Percentiles rank a stretch among this genome's conserved stretches.
Conservation (phyloP, 768 basidiomycete species). For the Suillus subalutaceus region DNA sequence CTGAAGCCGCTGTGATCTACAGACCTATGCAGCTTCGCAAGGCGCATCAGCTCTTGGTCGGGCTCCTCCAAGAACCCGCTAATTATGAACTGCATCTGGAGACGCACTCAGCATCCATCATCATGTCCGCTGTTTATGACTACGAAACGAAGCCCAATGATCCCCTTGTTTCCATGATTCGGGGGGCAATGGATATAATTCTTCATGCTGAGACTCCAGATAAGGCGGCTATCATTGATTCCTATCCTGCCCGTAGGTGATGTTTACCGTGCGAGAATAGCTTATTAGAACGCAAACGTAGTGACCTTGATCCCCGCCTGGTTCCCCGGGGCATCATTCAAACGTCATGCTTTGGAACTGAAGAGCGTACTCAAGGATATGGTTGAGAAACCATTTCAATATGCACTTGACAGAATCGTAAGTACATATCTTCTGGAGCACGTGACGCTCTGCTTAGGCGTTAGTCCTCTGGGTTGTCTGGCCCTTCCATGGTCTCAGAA, state of each 20-base stretch:
- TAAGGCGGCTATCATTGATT: slow-evolving; percentile 13
- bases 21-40: slow-evolving; percentile 30
- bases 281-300: slow-evolving; percentile 15
- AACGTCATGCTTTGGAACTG: slow-evolving; percentile 44
- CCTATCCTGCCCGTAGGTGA: slow-evolving; percentile 23
- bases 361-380: slow-evolving; percentile 25
- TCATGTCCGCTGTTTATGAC: slow-evolving; percentile 42
- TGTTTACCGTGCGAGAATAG: slow-evolving; percentile 21
- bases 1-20: slow-evolving; percentile 13
- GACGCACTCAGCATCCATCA: slow-evolving; percentile 36
- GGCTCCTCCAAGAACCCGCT: slow-evolving; percentile 34
- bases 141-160: slow-evolving; percentile 37
- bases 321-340: slow-evolving; percentile 49
- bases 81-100: slow-evolving; percentile 29
- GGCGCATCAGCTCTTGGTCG: slow-evolving; percentile 35
- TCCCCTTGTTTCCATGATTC: slow-evolving; percentile 39
- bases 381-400: slow-evolving; percentile 12
- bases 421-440: not conserved
- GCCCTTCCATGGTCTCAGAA: slow-evolving; percentile 40
- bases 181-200: slow-evolving; percentile 28
- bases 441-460: not conserved
- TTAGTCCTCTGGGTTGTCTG: slow-evolving; percentile 34
- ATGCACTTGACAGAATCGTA: slow-evolving; percentile 12
- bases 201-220: slow-evolving; percentile 9
- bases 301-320: slow-evolving; percentile 50